phyloP scores from a whole-genome alignment of 225 moss, liverwort and hornwort species.

The Ulota crispa region DNA sequence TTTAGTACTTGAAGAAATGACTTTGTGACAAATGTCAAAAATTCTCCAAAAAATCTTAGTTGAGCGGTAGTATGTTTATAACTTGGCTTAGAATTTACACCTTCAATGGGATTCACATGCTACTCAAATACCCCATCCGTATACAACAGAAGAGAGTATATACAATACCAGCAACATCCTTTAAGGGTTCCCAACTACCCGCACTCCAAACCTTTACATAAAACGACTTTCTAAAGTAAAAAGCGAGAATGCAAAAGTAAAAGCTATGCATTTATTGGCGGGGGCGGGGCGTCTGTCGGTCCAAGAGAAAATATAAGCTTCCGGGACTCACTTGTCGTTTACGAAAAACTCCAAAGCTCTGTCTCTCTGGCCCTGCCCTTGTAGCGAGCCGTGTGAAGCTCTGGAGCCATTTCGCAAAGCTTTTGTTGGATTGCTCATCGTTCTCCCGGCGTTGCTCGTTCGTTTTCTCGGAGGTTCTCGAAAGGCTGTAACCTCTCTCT shows the following conservation, averaged over 20 bases:
- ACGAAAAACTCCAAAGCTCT: not conserved
- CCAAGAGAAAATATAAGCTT: constrained; percentile 13
- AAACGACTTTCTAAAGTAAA: not conserved
- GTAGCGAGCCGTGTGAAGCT: not conserved
- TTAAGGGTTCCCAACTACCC: too few relatives aligned
- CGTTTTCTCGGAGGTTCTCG: not conserved
- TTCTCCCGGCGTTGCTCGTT: not conserved
- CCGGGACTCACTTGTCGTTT: not conserved
- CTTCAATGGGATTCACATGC: too few relatives aligned
- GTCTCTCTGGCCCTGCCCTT: not conserved
- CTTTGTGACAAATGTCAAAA: too few relatives aligned
- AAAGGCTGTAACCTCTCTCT: constrained; percentile 16
- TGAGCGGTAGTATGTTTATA: too few relatives aligned
- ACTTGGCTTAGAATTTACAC: too few relatives aligned
- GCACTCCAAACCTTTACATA: too few relatives aligned
- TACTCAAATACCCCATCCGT: too few relatives aligned
- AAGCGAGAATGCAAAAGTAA: not conserved
- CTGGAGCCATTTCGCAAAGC: constrained; percentile 1
- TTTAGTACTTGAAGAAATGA: too few relatives aligned
- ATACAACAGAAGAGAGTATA: too few relatives aligned
- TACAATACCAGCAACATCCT: too few relatives aligned
- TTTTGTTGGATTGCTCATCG: not conserved
- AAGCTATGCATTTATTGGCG: not conserved
- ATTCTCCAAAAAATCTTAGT: too few relatives aligned
- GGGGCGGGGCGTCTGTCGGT: not conserved